Evolutionary conservation across 2,329 filamentous ascomycete genomes (phyloP).

Genomic region (Xylaria sp.): DNA sequence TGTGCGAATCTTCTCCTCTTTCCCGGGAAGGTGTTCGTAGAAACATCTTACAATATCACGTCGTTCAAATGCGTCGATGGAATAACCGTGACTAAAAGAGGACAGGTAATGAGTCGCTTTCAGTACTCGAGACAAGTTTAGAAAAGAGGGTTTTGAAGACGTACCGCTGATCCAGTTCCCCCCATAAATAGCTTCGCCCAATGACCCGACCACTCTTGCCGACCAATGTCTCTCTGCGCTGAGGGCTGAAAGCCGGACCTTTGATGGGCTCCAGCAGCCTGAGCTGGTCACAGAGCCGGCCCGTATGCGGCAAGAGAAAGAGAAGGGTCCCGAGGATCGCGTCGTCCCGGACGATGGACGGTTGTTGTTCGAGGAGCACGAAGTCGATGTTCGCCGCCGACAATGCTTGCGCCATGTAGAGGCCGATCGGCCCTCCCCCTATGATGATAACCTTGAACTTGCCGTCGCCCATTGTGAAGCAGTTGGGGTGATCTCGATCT

Average conservation of each 20-base stretch:
- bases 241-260: background rate
- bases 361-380: conserved; percentile 8
- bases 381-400: conserved; percentile 8
- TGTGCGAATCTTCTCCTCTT: background rate
- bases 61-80: background rate
- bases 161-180: background rate
- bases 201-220: background rate
- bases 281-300: background rate
- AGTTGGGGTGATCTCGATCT: no score
- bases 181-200: background rate
- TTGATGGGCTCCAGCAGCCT: background rate
- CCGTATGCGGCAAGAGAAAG: background rate
- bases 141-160: background rate
- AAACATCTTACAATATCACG: background rate
- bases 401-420: conserved; percentile 8
- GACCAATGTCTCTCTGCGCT: background rate
- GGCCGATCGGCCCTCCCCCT: conserved; percentile 9
- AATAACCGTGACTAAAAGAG: conserved; percentile 4
- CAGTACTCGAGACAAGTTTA: background rate
- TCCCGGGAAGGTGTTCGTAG: conserved; percentile 1
- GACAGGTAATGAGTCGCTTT: background rate
- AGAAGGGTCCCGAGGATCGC: background rate
- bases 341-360: background rate
- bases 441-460: conserved; percentile 13
- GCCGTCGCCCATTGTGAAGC: no score